phyloP scores from a whole-genome alignment of 1,139 yeast species.

The Arxiozyma bovina region DNA sequence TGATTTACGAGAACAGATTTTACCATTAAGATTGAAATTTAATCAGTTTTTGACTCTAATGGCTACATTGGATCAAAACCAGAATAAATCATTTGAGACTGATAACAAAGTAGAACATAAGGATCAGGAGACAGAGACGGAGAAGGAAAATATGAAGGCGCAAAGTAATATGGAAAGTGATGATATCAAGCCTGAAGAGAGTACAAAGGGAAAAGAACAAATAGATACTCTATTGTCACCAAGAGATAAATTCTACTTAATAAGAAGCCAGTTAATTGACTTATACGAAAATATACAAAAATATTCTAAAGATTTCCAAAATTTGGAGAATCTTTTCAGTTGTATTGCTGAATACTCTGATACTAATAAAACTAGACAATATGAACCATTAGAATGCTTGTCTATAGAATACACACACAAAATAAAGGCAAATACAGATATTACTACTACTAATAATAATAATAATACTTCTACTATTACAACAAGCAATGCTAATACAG shows the following conservation, averaged over 20 bases:
- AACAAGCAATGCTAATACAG: background rate
- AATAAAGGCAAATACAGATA: background rate
- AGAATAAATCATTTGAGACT: background rate
- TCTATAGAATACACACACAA: background rate
- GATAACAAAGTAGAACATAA: background rate
- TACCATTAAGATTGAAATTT: conserved; percentile 25
- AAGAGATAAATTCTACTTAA: conserved; percentile 19
- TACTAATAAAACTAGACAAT: conserved; percentile 17
- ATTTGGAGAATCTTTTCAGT: conserved; percentile 23
- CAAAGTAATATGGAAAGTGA: background rate
- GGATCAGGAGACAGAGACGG: too few relatives aligned
- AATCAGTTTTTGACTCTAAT: conserved; percentile 24
- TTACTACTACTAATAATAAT: background rate
- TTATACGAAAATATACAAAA: conserved; percentile 18
- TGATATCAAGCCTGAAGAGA: background rate
- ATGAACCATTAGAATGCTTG: conserved; percentile 22
- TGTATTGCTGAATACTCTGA: conserved; percentile 22
- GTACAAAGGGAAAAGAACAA: too few relatives aligned
- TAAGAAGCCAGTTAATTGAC: conserved; percentile 19
- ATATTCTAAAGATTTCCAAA: conserved; percentile 20
- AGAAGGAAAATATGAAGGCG: background rate
- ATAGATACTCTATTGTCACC: conserved; percentile 7
- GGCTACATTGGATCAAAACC: conserved; percentile 17
- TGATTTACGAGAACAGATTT: conserved; percentile 16
- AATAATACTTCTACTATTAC: background rate